These are phyloP conservation scores for Backusella australiensis DNA, from an alignment of 192 early-diverging fungal species.

Conservation along the genomic window DNA sequence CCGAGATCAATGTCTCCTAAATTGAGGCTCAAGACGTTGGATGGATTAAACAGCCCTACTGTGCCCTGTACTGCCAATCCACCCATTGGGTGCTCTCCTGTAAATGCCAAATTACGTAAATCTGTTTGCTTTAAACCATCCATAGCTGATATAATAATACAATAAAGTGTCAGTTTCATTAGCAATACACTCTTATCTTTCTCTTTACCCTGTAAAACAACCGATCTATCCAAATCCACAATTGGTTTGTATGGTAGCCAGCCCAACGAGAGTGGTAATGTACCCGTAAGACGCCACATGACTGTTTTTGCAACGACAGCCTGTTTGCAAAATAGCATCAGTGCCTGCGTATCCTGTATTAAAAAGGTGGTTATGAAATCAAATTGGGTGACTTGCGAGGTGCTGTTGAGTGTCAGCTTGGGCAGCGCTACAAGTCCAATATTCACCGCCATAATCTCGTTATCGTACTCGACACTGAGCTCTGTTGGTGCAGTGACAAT, in stretches of 20 bases:
- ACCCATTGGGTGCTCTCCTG: slow-evolving; percentile 25
- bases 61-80: slow-evolving; percentile 21
- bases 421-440: slow-evolving; percentile 22
- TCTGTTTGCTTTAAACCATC: slow-evolving; percentile 28
- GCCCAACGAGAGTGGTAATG: neutral
- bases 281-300: slow-evolving; percentile 10
- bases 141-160: slow-evolving; percentile 22
- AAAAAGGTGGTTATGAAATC: slow-evolving; percentile 24
- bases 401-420: neutral
- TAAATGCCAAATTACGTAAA: slow-evolving; percentile 17
- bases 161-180: neutral
- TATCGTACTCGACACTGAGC: neutral
- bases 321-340: slow-evolving; percentile 23
- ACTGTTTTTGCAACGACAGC: slow-evolving; percentile 13
- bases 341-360: slow-evolving; percentile 5
- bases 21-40: slow-evolving; percentile 22
- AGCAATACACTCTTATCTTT: neutral
- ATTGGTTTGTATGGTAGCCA: slow-evolving; percentile 10
- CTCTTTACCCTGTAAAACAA: slow-evolving; percentile 15
- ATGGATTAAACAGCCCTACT: slow-evolving; percentile 36
- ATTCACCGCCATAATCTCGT: too few species aligned
- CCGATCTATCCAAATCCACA: slow-evolving; percentile 2
- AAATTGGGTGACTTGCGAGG: slow-evolving; percentile 4
- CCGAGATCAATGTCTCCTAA: slow-evolving; percentile 35
- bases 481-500: neutral